Evolutionary conservation across 306 rosid genomes (phyloP), one percentile per base, ranked within the genome.

Genomic region (Castanea mollissima): DNA sequence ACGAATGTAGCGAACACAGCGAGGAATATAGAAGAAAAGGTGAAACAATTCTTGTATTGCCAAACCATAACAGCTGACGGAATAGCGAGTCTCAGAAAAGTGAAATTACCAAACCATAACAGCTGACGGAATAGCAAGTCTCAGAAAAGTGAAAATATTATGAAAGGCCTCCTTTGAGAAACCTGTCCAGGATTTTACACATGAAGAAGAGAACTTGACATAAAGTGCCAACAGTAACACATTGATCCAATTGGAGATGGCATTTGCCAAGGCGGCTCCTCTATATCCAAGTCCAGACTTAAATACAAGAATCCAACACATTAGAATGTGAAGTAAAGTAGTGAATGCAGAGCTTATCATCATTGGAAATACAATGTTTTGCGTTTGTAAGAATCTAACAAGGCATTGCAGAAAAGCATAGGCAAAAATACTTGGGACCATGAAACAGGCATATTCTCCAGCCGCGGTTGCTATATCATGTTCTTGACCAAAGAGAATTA

Each of bases 101-200:
- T 68, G 46, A 57, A 81, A 68, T 85, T 86, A 93, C 97, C 98
- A 93, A 65, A 91, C 90, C 97, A 93, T 91, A 41, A 86, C 71
- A 80, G 98, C 93, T 6, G 93, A 91, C 76, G 97, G 97, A 81
- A 93, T 78, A 31, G 97, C 92, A 56, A 93, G 92, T 77, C 64
- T 82, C n/a, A 91, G 35, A 71, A 93, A 90, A 15, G 74, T 21
- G 35, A 82, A 79, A 27, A 90, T 75, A 5, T 86, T 59, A 46
- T 77, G 86, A 14, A 92, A 80, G 29, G 97, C 80, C 51, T 89
- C 86, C 71, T 57, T 69, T 4, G 94, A 89, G 75, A 94, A 87
- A 44, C 92, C 96, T 13, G 86, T 89, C 98, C 98, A 94, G 68
- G 92, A 81, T 31, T 35, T 78, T 6, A 81, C 68, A 70, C 94